Conservation (phyloP, 192 early-diverging fungal species). For the Tieghemiomyces parasiticus region DNA sequence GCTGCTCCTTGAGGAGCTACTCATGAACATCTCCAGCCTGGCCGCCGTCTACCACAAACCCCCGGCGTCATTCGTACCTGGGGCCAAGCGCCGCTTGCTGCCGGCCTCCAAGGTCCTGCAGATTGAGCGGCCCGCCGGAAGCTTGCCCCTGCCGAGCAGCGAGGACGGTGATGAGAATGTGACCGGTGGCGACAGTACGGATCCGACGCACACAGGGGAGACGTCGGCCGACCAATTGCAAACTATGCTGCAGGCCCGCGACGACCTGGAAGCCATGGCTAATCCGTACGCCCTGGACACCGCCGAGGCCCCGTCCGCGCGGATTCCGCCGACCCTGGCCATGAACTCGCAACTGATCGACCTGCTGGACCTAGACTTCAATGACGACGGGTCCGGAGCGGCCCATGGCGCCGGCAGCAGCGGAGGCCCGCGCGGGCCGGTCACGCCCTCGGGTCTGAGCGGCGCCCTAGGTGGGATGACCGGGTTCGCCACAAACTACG, state of each 20-base stretch:
- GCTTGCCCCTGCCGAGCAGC: background rate
- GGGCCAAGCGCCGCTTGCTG: slow-evolving; percentile 29
- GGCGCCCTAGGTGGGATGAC: slow-evolving; percentile 23
- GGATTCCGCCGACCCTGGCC: slow-evolving; percentile 14
- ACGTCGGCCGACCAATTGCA: background rate
- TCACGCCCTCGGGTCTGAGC: background rate
- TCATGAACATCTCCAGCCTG: slow-evolving; percentile 73
- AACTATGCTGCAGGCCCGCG: background rate
- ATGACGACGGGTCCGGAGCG: slow-evolving; percentile 17
- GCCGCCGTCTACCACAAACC: slow-evolving; percentile 89
- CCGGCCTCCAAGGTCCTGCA: slow-evolving; percentile 16
- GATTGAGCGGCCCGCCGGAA: background rate
- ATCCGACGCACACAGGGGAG: background rate
- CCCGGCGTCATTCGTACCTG: slow-evolving; percentile 71
- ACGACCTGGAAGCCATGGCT: background rate
- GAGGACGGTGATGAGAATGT: background rate
- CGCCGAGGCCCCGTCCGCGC: background rate
- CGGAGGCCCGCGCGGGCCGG: slow-evolving; percentile 8
- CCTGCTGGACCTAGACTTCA: slow-evolving; percentile 29
- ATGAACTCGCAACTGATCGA: slow-evolving; percentile 27
- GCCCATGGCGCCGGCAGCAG: background rate
- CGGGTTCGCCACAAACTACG: slow-evolving; percentile 31
- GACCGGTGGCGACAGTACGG: background rate
- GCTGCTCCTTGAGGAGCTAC: slow-evolving; percentile 69
- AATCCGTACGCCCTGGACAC: slow-evolving; percentile 7